Evolutionary conservation across 192 early-diverging fungal species (phyloP), one percentile per base, ranked within the genome.

Genomic region (Linnemannia elongata): DNA sequence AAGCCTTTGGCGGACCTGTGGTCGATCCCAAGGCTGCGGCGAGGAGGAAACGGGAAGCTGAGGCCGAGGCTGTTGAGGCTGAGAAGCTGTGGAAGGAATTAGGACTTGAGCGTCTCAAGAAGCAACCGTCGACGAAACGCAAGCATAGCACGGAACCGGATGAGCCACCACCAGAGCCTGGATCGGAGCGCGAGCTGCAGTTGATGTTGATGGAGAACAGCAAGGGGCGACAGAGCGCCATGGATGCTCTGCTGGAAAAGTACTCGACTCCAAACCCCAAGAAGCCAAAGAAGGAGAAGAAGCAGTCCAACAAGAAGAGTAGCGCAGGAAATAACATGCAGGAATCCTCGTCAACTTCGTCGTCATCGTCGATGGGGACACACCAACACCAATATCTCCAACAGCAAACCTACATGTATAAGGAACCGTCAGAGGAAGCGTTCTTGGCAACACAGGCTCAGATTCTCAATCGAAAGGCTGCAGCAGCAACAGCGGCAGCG

Each of bases 41-140:
- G 35, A 87, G 89, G 78, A 92, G 96, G 39, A 89, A 82, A 44
- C 85, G 88, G 24, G 82, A 90, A n/a, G 95, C 93, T 0, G 90
- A 91, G 35, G 79, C 88, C 6, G 93, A 96, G 83, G 94, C 94
- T 0, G 81, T 88, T 22, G 93, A 94, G 54, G 93, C 93, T 0
- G 93, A 93, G 35, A 90, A 90, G 57, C 85, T 91, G 57, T 90
- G 90, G 44, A 91, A 90, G 72, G 92, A 92, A 83, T 82, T 93
- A 33, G 92, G 92, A 8, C 81, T 94, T 27, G 92, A 94, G 70
- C 49, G 75, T 13, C 79, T 86, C 76, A 91, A 93, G 76, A 86
- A 91, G 76, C 89, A 93, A 85, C 66, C 71, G 33, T 74, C 82
- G 27, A 87, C 75, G 36, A 82, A 87, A 52, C 81, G 77, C 44